Evolutionary conservation across 257 asterid genomes (phyloP).

Genomic region (Misopates orontium): DNA sequence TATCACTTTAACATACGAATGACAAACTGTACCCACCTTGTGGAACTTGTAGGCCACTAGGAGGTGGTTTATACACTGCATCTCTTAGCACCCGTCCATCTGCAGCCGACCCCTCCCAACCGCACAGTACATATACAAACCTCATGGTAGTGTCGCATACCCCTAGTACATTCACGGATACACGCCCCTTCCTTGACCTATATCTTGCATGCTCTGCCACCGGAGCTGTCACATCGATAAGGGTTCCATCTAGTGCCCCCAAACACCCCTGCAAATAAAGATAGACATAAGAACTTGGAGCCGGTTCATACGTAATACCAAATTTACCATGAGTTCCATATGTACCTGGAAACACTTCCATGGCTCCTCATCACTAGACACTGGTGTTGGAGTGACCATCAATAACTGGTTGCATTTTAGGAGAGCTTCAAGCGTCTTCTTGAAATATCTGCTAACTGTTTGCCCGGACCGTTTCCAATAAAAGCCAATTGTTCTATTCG

Average conservation of each 20-base stretch:
- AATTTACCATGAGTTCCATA: background rate
- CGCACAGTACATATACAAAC: background rate
- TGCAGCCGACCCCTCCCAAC: background rate
- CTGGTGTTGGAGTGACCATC: background rate
- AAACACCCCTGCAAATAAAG: background rate
- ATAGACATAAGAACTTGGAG: background rate
- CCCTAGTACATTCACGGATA: background rate
- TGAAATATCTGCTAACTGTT: too few species aligned
- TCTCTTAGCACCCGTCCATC: background rate
- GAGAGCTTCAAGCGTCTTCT: too few species aligned
- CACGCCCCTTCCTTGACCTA: background rate
- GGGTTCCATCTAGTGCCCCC: background rate
- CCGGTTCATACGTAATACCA: background rate
- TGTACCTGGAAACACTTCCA: background rate
- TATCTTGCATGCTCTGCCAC: background rate
- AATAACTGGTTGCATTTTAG: too few species aligned
- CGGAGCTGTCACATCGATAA: background rate
- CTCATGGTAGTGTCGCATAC: background rate
- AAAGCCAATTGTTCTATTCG: too few species aligned
- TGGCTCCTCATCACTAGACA: background rate
- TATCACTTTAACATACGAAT: too few species aligned
- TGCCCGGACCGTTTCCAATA: too few species aligned
- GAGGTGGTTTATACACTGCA: background rate
- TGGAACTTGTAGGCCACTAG: background rate
- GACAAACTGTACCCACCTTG: background rate